phyloP scores from a whole-genome alignment of 139 green algal species.

The Chlorella sp. region DNA sequence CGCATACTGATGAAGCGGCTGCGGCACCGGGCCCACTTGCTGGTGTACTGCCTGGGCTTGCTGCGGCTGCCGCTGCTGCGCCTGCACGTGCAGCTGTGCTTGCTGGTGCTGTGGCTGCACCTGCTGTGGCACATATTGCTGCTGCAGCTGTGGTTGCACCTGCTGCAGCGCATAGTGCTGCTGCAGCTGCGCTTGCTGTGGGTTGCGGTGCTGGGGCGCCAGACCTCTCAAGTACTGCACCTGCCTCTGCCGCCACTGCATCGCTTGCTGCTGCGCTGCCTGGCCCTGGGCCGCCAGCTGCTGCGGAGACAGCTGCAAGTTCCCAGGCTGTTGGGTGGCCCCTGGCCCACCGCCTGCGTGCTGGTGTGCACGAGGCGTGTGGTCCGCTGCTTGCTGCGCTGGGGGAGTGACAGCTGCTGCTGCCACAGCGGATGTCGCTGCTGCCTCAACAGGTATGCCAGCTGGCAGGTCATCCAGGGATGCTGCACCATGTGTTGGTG shows the following conservation, averaged over 20 bases:
- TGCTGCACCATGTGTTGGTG: neutral
- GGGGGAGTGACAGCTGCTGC: neutral
- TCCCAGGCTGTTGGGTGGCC: neutral
- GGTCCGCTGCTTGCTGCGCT: too few relatives aligned
- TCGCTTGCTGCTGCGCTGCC: neutral
- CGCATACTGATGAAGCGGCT: neutral
- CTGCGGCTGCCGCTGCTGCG: neutral
- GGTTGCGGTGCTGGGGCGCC: too few relatives aligned
- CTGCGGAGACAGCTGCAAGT: neutral
- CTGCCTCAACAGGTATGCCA: too few relatives aligned
- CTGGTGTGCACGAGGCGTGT: neutral
- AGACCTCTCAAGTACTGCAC: too few relatives aligned
- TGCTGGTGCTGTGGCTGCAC: neutral
- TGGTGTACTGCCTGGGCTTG: neutral
- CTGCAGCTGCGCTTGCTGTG: neutral
- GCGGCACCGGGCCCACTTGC: neutral
- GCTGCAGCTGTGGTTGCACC: neutral
- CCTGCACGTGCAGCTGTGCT: neutral
- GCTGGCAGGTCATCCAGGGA: neutral
- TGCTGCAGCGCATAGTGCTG: neutral
- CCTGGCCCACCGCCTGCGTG: neutral
- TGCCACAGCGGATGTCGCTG: neutral
- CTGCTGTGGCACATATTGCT: neutral
- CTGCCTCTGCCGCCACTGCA: neutral
- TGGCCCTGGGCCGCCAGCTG: neutral